phyloP scores from a whole-genome alignment of 148 eudicot genomes.

The Rhododendron vialii region DNA sequence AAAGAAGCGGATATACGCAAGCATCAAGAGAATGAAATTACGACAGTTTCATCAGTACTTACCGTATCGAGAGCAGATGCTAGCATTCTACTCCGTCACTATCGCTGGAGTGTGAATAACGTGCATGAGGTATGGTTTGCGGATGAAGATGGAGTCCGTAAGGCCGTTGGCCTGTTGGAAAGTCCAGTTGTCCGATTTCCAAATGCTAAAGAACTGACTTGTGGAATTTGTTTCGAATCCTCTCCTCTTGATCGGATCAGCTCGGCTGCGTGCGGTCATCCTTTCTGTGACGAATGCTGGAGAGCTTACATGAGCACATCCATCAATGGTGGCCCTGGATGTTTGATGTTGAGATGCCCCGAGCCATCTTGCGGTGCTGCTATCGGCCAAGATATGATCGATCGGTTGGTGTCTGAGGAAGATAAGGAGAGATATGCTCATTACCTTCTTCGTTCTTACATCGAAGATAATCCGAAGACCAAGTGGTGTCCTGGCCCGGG shows the following conservation, averaged over 20 bases:
- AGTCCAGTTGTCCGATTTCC: constrained; percentile 24
- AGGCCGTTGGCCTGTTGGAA: constrained; percentile 47
- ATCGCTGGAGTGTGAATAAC: constrained; percentile 66
- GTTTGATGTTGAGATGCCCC: constrained; percentile 66
- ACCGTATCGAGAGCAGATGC: constrained; percentile 64
- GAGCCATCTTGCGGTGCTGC: constrained; percentile 57
- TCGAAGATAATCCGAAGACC: constrained; percentile 42
- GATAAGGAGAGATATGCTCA: constrained; percentile 41
- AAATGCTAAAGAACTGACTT: constrained; percentile 19
- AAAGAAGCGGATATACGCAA: constrained; percentile 49
- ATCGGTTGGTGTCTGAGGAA: constrained; percentile 28
- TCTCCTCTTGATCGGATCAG: constrained; percentile 7
- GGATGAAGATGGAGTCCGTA: constrained; percentile 56
- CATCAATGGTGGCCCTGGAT: constrained; percentile 53
- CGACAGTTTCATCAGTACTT: constrained; percentile 53
- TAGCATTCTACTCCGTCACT: constrained; percentile 55
- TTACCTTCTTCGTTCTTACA: constrained; percentile 46
- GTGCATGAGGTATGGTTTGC: constrained; percentile 81
- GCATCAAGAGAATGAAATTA: constrained; percentile 60
- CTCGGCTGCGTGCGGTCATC: constrained; percentile 48
- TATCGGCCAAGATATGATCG: constrained; percentile 49
- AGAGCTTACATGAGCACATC: constrained; percentile 49
- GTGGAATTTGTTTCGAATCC: constrained; percentile 40
- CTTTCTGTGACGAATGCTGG: constrained; percentile 45
- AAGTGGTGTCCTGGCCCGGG: constrained; percentile 80